Conservation (phyloP, 2,329 filamentous ascomycete species). For the Cephalotrichum gorgonifer region DNA sequence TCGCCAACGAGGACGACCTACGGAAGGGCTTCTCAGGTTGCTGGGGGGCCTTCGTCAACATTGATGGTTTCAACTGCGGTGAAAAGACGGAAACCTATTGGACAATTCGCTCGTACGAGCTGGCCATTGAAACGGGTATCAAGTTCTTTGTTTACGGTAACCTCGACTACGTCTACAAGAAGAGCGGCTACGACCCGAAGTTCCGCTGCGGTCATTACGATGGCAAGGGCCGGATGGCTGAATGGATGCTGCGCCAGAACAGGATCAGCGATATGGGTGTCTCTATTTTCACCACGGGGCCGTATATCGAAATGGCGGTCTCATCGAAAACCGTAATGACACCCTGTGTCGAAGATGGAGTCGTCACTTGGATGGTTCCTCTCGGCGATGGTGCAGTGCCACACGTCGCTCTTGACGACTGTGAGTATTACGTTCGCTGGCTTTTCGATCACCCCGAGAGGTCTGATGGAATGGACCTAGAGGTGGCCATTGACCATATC, state of each 20-base stretch:
- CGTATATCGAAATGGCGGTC: conserved; percentile 35
- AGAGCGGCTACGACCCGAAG: conserved; percentile 31
- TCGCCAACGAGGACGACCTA: conserved; percentile 32
- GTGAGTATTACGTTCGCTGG: conserved; percentile 34
- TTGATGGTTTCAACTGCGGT: conserved; percentile 41
- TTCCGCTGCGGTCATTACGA: conserved; percentile 38
- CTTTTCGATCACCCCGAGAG: conserved; percentile 33
- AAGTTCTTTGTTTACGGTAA: conserved; percentile 35
- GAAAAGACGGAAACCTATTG: conserved; percentile 42
- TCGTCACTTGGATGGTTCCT: conserved; percentile 30
- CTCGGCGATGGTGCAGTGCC: conserved; percentile 27
- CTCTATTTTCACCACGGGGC: conserved; percentile 28
- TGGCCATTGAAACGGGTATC: conserved; percentile 30
- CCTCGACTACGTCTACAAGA: conserved; percentile 38
- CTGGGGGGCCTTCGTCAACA: conserved; percentile 41
- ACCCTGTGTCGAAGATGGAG: conserved; percentile 25
- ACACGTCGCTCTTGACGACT: conserved; percentile 34
- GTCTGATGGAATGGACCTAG: conserved; percentile 32
- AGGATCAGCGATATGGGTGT: conserved; percentile 18
- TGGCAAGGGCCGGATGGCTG: conserved; percentile 30
- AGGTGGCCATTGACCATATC: conserved; percentile 30
- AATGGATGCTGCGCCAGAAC: conserved; percentile 34
- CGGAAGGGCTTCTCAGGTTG: conserved; percentile 31
- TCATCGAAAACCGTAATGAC: conserved; percentile 24
- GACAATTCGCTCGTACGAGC: conserved; percentile 29